Conservation (phyloP, 1,284 basidiomycete genomes). For the Apiotrichum laibachii region DNA sequence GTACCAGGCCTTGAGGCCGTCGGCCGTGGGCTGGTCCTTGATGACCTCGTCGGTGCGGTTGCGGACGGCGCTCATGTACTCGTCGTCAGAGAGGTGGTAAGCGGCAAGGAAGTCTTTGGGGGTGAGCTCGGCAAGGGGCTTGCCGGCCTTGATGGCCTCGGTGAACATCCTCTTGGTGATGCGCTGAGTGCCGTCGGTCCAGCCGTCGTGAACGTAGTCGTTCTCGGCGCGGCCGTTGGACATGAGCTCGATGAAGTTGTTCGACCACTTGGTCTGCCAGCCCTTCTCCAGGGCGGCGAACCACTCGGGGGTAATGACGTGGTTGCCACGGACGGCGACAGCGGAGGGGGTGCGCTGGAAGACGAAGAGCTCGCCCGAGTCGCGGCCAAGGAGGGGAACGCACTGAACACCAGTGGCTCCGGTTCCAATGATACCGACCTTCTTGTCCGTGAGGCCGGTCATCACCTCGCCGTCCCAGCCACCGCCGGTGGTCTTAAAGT, state of each 20-base stretch:
- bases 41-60: constrained; percentile 14
- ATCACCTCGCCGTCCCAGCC: constrained; percentile 12
- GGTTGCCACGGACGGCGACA: constrained; percentile 16
- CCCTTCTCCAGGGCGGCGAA: constrained; percentile 15
- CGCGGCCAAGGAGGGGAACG: constrained; percentile 13
- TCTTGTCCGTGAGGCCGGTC: constrained; percentile 14
- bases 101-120: constrained; percentile 10
- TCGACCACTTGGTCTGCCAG: constrained; percentile 17
- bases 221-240: constrained; percentile 5
- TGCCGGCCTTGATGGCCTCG: neutral
- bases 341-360: constrained; percentile 22
- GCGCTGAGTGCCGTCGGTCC: constrained; percentile 18
- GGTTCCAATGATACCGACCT: constrained; percentile 12
- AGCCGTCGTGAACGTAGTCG: constrained; percentile 18
- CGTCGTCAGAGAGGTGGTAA: constrained; percentile 17
- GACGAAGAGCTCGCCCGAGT: constrained; percentile 15
- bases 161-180: constrained; percentile 13
- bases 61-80: constrained; percentile 8
- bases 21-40: constrained; percentile 10
- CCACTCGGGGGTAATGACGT: constrained; percentile 19
- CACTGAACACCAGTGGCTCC: constrained; percentile 15
- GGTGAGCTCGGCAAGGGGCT: neutral
- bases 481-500: constrained; percentile 16
- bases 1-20: constrained; percentile 21
- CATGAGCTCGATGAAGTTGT: constrained; percentile 17